These are phyloP conservation scores for Thelonectria blattea DNA, from an alignment of 2,329 filamentous ascomycete genomes.

Conservation along the genomic window DNA sequence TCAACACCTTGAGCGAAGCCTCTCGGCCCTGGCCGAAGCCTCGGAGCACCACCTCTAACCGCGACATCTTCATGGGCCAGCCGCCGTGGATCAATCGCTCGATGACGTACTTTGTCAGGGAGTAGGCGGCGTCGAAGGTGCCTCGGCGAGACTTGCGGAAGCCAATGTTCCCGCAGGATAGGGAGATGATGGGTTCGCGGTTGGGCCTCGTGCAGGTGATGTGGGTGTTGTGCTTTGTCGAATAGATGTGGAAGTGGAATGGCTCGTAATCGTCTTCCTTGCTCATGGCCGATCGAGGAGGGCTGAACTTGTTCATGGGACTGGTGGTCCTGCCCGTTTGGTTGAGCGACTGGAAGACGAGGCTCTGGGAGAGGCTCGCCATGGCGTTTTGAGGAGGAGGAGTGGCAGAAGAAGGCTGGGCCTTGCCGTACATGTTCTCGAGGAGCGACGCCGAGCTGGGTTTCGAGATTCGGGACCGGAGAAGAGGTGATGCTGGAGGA, in stretches of 20 bases:
- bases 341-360: slow-evolving; percentile 48
- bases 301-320: slow-evolving; percentile 36
- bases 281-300: slow-evolving; percentile 34
- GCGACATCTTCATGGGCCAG: slow-evolving; percentile 75
- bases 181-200: slow-evolving; percentile 76
- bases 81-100: slow-evolving; percentile 84
- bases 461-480: slow-evolving; percentile 32
- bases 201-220: slow-evolving; percentile 87
- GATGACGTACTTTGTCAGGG: slow-evolving; percentile 83
- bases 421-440: slow-evolving; percentile 43
- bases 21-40: slow-evolving; percentile 89
- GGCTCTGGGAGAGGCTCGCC: slow-evolving; percentile 45
- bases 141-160: slow-evolving; percentile 83
- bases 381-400: slow-evolving; percentile 40
- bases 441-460: slow-evolving; percentile 41
- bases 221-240: slow-evolving; percentile 94
- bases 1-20: slow-evolving; percentile 84
- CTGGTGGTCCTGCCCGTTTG: slow-evolving; percentile 43
- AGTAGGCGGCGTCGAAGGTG: slow-evolving; percentile 90
- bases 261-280: slow-evolving; percentile 59
- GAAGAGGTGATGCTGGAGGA: slow-evolving; percentile 24
- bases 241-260: slow-evolving; percentile 86
- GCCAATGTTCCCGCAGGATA: slow-evolving; percentile 88
- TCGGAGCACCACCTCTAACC: slow-evolving; percentile 79
- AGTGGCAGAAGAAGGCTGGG: slow-evolving; percentile 25